Base-by-base conservation (phyloP, 164 flowering plant genomes). In the Stephania cephalantha region DNA sequence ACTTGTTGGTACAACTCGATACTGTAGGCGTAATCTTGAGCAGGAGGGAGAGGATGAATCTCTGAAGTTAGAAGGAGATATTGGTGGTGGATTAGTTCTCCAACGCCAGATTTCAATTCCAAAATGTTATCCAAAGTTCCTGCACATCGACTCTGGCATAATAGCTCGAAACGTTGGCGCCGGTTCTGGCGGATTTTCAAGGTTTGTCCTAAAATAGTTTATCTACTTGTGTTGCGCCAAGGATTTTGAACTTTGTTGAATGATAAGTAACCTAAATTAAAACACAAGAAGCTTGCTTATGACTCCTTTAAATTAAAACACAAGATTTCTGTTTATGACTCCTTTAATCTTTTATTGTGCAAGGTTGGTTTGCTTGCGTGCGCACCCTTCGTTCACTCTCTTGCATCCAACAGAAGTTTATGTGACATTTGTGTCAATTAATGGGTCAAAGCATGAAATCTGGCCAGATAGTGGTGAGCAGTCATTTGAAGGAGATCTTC, bases 121-220 rank as follows among this genome's bases (percentile, higher is more conserved):
- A 25, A 85, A 87, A 73, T 83, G 85, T 46, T 70, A 84, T 72
- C 80, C 88, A 8, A 88, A 85, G 72, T 76, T 83, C 74, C 73
- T 94, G 55, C 76, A 58, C 5, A 88, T 94, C 20, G 79, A 87
- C 63, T 94, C 98, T 46, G 78, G 85, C 75, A 88, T 94, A 72
- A 35, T 89, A 69, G 95, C 95, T 46, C 84, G 81, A 22, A 87
- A 78, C 20, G 96, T 94, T 77, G 96, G 96, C 77, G 97, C 97
- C 80, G 97, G 99, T 65, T 92, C 99, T 65, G 99, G 99, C 71
- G 99, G 97, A 83, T 95, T 76, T 82, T 91, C 97, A 79, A 88
- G 95, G 97, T 90, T 71, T 69, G 82, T 11, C 46, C 42, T 35
- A 35, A 35, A 35, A 76, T n/a, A 20, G 22, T 17, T 69, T 22